Percentiles rank a stretch among this genome's conserved stretches.
Evolutionary conservation across 2,329 filamentous ascomycete species (phyloP).

Genomic region (Diaporthe amygdali): DNA sequence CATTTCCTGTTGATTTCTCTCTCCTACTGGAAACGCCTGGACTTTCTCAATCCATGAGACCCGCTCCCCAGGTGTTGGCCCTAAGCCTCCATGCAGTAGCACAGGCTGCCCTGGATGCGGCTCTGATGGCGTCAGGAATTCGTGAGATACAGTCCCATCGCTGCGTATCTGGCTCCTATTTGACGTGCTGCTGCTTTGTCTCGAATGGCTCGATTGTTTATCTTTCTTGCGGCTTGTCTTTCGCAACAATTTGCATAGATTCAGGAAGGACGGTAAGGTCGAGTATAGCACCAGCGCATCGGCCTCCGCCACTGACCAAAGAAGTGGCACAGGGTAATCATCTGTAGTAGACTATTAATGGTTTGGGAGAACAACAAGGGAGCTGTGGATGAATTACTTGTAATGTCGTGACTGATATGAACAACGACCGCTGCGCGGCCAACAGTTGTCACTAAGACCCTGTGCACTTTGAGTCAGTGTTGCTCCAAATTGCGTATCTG

Average conservation of each 20-base stretch:
- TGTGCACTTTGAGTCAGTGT: background rate
- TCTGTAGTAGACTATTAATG: background rate
- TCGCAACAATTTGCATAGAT: background rate
- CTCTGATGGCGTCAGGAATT: background rate
- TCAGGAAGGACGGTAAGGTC: background rate
- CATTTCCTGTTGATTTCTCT: background rate
- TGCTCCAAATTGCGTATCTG: background rate
- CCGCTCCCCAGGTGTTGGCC: constrained; percentile 8
- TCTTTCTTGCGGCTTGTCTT: background rate
- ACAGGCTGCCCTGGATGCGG: background rate
- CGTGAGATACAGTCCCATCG: background rate
- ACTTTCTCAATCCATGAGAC: constrained; percentile 5
- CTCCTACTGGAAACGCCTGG: constrained; percentile 3
- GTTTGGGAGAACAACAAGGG: background rate
- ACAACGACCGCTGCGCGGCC: background rate
- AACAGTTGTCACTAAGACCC: background rate
- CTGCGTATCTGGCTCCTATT: background rate
- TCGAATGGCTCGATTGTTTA: background rate
- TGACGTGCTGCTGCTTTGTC: background rate
- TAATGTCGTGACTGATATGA: constrained; percentile 10
- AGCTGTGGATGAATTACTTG: background rate
- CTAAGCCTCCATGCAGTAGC: background rate
- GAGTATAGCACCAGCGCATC: constrained; percentile 10
- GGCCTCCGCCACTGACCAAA: constrained; percentile 11
- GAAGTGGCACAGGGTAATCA: background rate